A percentile compares a stretch with the other conserved stretches of the same genome.
phyloP scores from a whole-genome alignment of 2,329 filamentous ascomycete species.

The Talaromyces marneffei region DNA sequence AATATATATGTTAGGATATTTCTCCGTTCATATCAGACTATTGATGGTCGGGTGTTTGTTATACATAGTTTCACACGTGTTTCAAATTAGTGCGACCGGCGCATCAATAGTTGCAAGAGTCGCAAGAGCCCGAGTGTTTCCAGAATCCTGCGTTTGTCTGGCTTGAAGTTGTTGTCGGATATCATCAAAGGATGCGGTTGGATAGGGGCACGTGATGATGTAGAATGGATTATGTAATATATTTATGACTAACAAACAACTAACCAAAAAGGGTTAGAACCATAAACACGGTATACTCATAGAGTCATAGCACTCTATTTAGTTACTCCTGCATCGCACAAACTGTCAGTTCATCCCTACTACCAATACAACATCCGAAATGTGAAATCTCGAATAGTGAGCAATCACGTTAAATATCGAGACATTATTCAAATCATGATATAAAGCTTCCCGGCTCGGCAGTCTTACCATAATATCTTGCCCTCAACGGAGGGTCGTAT shows the following conservation, averaged over 20 bases:
- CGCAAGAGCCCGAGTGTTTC: background rate
- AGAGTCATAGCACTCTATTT: too few relatives aligned
- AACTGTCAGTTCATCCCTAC: background rate
- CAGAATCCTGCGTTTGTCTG: background rate
- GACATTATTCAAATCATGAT: too few relatives aligned
- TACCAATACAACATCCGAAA: too few relatives aligned
- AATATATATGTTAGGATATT: background rate
- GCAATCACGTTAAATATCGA: too few relatives aligned
- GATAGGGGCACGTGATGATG: background rate
- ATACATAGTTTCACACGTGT: background rate
- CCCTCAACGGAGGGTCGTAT: too few relatives aligned
- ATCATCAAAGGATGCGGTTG: conserved; percentile 1
- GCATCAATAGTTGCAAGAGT: background rate
- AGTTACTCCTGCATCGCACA: background rate
- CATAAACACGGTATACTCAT: background rate
- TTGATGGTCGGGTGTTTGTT: too few relatives aligned
- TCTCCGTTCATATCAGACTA: background rate
- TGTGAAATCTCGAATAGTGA: too few relatives aligned
- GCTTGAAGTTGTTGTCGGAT: background rate
- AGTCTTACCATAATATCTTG: too few relatives aligned
- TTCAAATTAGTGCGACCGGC: background rate
- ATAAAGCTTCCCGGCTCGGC: too few relatives aligned
- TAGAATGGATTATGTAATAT: background rate
- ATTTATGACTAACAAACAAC: background rate
- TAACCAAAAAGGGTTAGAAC: background rate